Percentiles rank a stretch among this genome's conserved stretches.
Evolutionary conservation across 2,329 filamentous ascomycete genomes (phyloP).

Genomic region (Acephala macrosclerotiorum): DNA sequence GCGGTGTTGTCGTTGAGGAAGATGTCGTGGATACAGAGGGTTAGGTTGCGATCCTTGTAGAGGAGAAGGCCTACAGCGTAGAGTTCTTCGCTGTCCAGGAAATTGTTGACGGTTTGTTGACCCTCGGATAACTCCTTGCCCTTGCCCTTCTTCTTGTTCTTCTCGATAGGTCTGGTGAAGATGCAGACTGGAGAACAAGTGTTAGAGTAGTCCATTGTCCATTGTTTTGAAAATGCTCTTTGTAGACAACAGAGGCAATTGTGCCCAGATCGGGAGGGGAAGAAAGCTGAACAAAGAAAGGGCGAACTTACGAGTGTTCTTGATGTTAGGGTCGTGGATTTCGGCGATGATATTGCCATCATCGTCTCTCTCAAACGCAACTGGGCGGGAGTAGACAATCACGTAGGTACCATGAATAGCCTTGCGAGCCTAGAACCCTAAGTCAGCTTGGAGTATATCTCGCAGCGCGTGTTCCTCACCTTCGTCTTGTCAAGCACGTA

Average conservation of each 20-base stretch:
- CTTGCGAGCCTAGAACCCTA: not conserved
- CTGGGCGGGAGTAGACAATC: conserved; percentile 11
- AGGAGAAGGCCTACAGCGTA: not conserved
- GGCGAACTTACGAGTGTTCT: not conserved
- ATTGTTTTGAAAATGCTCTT: not conserved
- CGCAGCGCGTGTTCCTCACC: not conserved
- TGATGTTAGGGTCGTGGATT: not conserved
- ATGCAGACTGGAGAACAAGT: not conserved
- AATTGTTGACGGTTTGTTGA: not conserved
- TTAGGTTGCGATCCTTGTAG: not conserved
- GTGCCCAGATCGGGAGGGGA: not conserved
- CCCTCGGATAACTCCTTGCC: too few relatives aligned
- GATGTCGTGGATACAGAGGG: not conserved
- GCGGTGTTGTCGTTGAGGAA: not conserved
- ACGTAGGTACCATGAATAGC: conserved; percentile 7
- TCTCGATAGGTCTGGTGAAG: not conserved
- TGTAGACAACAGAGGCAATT: not conserved
- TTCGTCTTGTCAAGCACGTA: conserved; percentile 1
- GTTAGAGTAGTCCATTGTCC: not conserved
- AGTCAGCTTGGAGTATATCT: not conserved
- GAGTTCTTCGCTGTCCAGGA: not conserved
- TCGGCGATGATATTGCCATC: not conserved
- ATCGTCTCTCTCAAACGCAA: not conserved
- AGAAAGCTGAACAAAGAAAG: not conserved
- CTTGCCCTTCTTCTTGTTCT: not conserved